Percentiles rank a stretch among this genome's conserved stretches.
Evolutionary conservation across 192 early-diverging fungal species (phyloP).

Genomic region (Podila epigama): DNA sequence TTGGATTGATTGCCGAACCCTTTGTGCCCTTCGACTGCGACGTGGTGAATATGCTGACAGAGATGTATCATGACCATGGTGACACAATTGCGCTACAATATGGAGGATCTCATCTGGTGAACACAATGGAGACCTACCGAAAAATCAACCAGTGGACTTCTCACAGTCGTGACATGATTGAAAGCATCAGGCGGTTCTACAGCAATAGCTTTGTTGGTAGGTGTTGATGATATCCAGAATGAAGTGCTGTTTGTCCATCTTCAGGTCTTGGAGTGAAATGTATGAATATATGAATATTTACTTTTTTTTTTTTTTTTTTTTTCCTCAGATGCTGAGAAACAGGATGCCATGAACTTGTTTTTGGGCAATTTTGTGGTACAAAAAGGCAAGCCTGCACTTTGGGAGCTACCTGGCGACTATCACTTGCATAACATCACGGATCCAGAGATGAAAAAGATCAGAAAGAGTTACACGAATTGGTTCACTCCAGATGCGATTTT

Average conservation of each 20-base stretch:
- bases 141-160: conserved; percentile 94
- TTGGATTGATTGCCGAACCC: conserved; percentile 84
- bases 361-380: conserved; percentile 75
- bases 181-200: conserved; percentile 90
- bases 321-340: conserved; percentile 90
- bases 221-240: background rate
- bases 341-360: conserved; percentile 94
- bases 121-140: conserved; percentile 97
- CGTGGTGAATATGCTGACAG: conserved; percentile 90
- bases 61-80: conserved; percentile 98
- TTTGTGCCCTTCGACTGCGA: conserved; percentile 91
- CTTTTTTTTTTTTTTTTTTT: too few species aligned
- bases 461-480: conserved; percentile 72
- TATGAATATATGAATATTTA: too few species aligned
- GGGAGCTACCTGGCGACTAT: conserved; percentile 82
- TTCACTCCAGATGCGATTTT: conserved; percentile 58
- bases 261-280: too few species aligned
- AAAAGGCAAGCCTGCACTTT: conserved; percentile 64
- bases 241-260: background rate
- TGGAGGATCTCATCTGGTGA: conserved; percentile 97
- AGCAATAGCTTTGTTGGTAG: conserved; percentile 91
- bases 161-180: conserved; percentile 96
- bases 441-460: conserved; percentile 19
- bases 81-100: conserved; percentile 97
- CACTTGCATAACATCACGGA: conserved; percentile 72